Base-by-base conservation (phyloP, 768 basidiomycete species). In the Lactifluus piperatus region DNA sequence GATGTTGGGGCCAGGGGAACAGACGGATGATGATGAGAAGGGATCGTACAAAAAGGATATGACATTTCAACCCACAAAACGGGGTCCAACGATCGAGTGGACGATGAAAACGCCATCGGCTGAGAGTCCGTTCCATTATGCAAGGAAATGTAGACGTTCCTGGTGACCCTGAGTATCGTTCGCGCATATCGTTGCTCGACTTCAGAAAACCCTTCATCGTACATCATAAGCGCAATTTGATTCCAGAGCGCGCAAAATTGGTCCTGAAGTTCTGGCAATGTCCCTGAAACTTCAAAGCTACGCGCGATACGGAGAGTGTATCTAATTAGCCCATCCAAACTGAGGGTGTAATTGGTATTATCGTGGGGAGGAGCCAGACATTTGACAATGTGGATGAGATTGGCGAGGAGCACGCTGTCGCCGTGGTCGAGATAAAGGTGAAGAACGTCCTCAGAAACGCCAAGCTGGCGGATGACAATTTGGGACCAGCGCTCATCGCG, bases 61-160 rank as follows among this genome's bases (percentile, higher is more conserved):
- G 62, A 53, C 27, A 37, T 24, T 49, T 51, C 55, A 52, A 29
- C 51, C 56, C 52, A 63, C 41, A 57, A 24, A 30, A 54, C 29
- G n/a, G 63, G 62, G 22, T 64, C 54, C 22, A 50, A 34, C 44
- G 48, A 54, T 26, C 34, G 55, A 45, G 51, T 64, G 24, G 64
- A 64, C 2, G 43, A 48, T 2, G 64, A 51, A 47, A 61, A 61
- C 7, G 49, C 55, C 8, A 45, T 51, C 36, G 60, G 60, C 10
- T 24, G 34, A 2, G 60, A 56, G 44, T 52, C 60, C 22, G 60
- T 61, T 36, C 59, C 60, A 24, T 56, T n/a, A n/a, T 61, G 60
- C 29, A 56, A n/a, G 20, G 60, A 37, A 18, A 61, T 45, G 20
- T 61, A 61, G 9, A 61, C 55, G 22, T 29, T 46, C 44, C 60